Percentiles rank a stretch among this genome's conserved stretches.
These are phyloP conservation scores for Penicillium nucicola DNA, from an alignment of 495 filamentous ascomycete genomes.

Conservation along the genomic window DNA sequence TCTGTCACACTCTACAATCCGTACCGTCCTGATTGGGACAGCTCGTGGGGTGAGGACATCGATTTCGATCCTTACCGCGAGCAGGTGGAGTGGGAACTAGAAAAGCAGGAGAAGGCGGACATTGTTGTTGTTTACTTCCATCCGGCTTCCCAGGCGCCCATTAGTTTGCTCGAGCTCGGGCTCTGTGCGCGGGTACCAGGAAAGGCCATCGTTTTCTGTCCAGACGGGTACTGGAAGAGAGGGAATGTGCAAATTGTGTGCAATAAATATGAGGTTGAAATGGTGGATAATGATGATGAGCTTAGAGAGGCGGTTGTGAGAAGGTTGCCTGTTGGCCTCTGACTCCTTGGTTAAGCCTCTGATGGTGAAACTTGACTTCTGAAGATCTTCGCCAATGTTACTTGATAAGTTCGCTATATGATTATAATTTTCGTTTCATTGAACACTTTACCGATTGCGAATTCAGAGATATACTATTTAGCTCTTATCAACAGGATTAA, in stretches of 20 bases:
- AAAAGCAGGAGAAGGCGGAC: slow-evolving; percentile 48
- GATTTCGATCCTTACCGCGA: slow-evolving; percentile 39
- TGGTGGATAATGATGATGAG: slow-evolving; percentile 11
- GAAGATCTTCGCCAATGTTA: too few relatives aligned
- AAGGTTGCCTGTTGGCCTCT: too few relatives aligned
- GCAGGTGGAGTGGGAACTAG: slow-evolving; percentile 60
- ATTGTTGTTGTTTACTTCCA: slow-evolving; percentile 56
- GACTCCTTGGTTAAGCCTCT: too few relatives aligned
- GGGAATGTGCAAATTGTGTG: slow-evolving; percentile 57
- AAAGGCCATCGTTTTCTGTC: slow-evolving; percentile 51
- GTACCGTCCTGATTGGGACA: slow-evolving; percentile 51
- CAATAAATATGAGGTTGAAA: slow-evolving; percentile 25
- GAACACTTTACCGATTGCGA: too few relatives aligned
- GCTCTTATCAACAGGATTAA: too few relatives aligned
- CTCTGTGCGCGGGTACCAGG: slow-evolving; percentile 47
- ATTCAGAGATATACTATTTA: too few relatives aligned
- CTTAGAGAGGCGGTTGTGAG: slow-evolving; percentile 9
- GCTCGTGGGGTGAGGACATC: slow-evolving; percentile 49
- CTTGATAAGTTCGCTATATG: too few relatives aligned
- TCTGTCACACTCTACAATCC: slow-evolving; percentile 61
- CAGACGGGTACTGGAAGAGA: slow-evolving; percentile 50
- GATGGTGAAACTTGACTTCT: too few relatives aligned
- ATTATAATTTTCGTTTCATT: too few relatives aligned
- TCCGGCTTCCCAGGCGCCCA: slow-evolving; percentile 38
- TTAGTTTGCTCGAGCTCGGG: slow-evolving; percentile 52